Evolutionary conservation across 1,284 basidiomycete species (phyloP), one percentile per base, ranked within the genome.

Genomic region (Ganoderma lingzhi): DNA sequence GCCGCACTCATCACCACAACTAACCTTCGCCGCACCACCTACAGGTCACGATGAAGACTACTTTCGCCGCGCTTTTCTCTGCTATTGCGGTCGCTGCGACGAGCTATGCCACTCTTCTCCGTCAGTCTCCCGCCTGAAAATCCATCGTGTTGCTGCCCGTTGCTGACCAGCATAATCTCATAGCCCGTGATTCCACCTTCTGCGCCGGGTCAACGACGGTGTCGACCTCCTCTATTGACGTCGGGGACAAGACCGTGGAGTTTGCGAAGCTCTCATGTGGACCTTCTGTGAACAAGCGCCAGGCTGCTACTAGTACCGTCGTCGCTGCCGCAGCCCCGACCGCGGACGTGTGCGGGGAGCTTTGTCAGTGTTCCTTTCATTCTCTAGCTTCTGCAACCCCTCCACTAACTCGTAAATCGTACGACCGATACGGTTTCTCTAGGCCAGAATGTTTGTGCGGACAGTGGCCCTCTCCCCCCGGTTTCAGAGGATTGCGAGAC

Each of bases 401-500:
- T 12, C 28, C 12, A 28, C 23, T 60, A 35, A 17, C 23, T 53
- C 23, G 48, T 5, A 14, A 28, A 51, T 14, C 15, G 37, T 6
- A 28, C 41, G 19, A 15, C 41, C 6, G 32, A 45, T 9, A 19
- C 32, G 30, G 53, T 6, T 10, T 19, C 6, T 39, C 10, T 62
- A 76, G 75, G 75, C 70, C 58, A 58, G n/a, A 60, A 75, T 64
- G 63, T 63, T 42, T 76, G 75, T 65, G 68, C 69, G 0, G 55
- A 67, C 67, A 64, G 63, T 39, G 73, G 73, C 1, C 30, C 56
- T 32, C 73, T 76, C 19, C 75, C 75, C 55, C 75, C 75, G 12
- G 62, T 64, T 41, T 68, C 67, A 37, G 74, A 75, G 32, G 75
- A 76, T 66, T 76, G 75, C 60, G 61, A 60, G 44, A 59, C 48